Evolutionary conservation across 2,329 filamentous ascomycete genomes (phyloP).

Genomic region (Alternaria sp.): DNA sequence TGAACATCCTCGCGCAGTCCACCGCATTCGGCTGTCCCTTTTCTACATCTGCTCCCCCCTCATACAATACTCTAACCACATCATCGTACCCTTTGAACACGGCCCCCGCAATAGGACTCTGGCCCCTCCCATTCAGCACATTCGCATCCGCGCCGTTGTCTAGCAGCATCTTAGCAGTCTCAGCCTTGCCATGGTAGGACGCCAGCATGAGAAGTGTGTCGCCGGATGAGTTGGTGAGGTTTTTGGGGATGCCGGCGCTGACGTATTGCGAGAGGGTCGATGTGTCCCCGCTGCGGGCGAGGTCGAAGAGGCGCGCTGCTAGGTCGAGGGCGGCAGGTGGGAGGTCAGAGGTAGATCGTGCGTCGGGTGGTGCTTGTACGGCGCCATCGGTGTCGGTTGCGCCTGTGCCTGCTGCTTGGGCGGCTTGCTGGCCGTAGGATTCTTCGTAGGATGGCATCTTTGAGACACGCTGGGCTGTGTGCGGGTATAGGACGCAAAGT

Average conservation of each 20-base stretch:
- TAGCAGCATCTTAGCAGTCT: conserved; percentile 66
- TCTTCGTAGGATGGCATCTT: conserved; percentile 25
- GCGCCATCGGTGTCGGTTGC: not conserved
- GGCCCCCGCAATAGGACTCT: conserved; percentile 73
- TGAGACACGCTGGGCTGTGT: not conserved
- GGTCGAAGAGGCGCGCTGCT: conserved; percentile 70
- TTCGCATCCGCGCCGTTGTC: conserved; percentile 71
- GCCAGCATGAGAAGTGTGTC: conserved; percentile 79
- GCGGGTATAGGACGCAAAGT: not conserved
- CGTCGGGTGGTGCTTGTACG: conserved; percentile 11
- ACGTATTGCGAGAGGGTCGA: conserved; percentile 68
- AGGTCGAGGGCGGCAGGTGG: conserved; percentile 71
- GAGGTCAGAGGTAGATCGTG: conserved; percentile 44
- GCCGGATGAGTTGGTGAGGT: conserved; percentile 75
- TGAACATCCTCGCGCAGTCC: conserved; percentile 56
- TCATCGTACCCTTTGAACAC: conserved; percentile 74
- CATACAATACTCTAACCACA: conserved; percentile 63
- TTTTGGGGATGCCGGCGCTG: conserved; percentile 68
- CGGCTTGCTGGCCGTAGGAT: conserved; percentile 11
- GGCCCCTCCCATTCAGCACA: conserved; percentile 69
- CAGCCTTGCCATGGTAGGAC: conserved; percentile 70
- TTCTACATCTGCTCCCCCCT: conserved; percentile 50
- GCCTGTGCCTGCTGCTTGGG: conserved; percentile 5
- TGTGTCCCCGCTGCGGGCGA: conserved; percentile 66
- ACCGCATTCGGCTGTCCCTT: conserved; percentile 55